Evolutionary conservation across 1,139 yeast species (phyloP), one percentile per base, ranked within the genome.

Genomic region (Saccharomyces hybrid): DNA sequence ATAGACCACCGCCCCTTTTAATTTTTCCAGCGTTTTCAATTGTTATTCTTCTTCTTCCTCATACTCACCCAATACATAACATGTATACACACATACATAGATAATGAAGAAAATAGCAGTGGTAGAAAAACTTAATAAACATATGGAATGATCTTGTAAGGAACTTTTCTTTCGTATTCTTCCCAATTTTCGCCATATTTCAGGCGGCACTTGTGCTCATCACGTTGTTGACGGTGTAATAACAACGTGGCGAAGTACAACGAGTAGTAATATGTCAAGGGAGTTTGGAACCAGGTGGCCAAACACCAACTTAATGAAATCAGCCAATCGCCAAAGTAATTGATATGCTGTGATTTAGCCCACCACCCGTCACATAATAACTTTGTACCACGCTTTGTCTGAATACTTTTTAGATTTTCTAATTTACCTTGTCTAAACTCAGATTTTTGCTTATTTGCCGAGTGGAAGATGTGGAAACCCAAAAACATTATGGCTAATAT

Each of bases 301-400:
- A 93, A 76, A 70, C 97, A 90, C 95, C 96, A 91, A 47, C 96
- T 83, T 75, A 88, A 78, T 0, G 97, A 90, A 67, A 90, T 84
- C 51, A 95, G 68, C 95, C 97, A 90, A 72, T 93, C 99, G 44
- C 99, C 99, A 58, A 91, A 79, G 71, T 93, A 93, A 68, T 93
- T 93, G 68, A 89, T 89, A 69, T 93, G 99, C 62, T 96, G 96
- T 5, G 96, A 84, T 46, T 77, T 71, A 3, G 87, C 88, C 99
- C 99, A 93, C 99, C 99, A 93, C 2, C 98, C 97, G 64, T 89
- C 95, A 55, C 83, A 80, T 53, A 93, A 75, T 59, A 93, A 78
- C 65, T 81, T 86, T 42, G 96, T 85, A 1, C 96, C 96, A 13
- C 88, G 82, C 32, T 78, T 75, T 1, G 97, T 86, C 58, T 80